Base-by-base conservation (phyloP, 2,329 filamentous ascomycete species). In the Akanthomyces dipterigenus region DNA sequence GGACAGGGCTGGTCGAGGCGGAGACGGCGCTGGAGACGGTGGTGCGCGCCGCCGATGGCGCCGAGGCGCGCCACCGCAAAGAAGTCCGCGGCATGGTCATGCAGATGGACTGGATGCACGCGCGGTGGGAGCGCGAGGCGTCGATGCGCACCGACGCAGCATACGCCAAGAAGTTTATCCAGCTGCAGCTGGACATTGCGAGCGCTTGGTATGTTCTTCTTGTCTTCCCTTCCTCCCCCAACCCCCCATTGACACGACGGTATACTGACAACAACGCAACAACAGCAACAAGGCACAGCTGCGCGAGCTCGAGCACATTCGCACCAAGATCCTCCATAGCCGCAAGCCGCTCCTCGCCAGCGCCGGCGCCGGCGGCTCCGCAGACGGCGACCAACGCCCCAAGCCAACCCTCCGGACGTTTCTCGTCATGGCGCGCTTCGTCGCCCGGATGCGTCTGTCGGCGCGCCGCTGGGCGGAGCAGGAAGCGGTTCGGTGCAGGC, bases 101-200 rank as follows among this genome's bases (percentile, higher is more conserved):
- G 76, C 93, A 98, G 76, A 93, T 98, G 72, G 85, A 92, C 69
- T 98, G 90, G 86, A 85, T 98, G 72, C 86, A 92, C 68, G 90
- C 91, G 2, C 86, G 88, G 57, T 90, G 89, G 77, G 82, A 85
- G 71, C 84, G 95, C 36, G 93, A 97, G 75, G 86, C 90, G 67
- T 85, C 83, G 55, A 88, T 98, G 75, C 84, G 95, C 46, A 82
- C 83, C 64, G 90, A 93, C 69, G 84, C 93, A 36, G 90, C 89
- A 9, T 96, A 88, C 76, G 91, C 91, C 65, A 99, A 99, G 81
- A 86, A 83, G 66, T 93, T 91, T 73, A 85, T 97, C 76, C 76
- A 87, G 68, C 80, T 91, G 72, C 87, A 91, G 74, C 85, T 96
- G 59, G 86, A 92, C 67, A 85, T 96, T 69, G 92, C 91, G 68